Conservation (phyloP, 179 eudicot species). For the Drosera spatulata region DNA sequence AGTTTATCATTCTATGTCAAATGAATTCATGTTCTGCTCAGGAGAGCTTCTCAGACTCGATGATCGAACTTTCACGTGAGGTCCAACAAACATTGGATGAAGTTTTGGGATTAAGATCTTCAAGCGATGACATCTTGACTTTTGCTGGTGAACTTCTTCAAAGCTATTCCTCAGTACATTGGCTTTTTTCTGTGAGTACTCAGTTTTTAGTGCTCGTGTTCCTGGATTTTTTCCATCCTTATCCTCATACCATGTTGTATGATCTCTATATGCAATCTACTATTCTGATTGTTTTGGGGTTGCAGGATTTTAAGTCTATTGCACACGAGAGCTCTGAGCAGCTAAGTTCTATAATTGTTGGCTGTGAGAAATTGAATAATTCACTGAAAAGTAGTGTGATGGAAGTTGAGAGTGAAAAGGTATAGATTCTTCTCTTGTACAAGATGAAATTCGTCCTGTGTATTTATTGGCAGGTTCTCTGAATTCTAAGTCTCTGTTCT, state of each 20-base stretch:
- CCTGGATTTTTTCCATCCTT: no score
- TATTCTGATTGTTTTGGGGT: background rate
- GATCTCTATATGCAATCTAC: background rate
- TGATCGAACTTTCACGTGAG: slow-evolving; percentile 36
- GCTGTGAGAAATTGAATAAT: slow-evolving; percentile 24
- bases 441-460: slow-evolving; percentile 1
- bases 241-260: no score
- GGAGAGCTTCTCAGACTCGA: slow-evolving; percentile 35
- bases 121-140: slow-evolving; percentile 31
- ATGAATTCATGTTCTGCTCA: slow-evolving; percentile 8
- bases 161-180: slow-evolving; percentile 23
- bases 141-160: slow-evolving; percentile 45
- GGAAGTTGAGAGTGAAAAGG: slow-evolving; percentile 77
- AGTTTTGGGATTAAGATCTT: slow-evolving; percentile 36
- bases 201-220: background rate
- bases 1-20: no score
- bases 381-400: slow-evolving; percentile 31
- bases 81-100: slow-evolving; percentile 50
- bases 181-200: slow-evolving; percentile 48
- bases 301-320: slow-evolving; percentile 49
- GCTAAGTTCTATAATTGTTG: slow-evolving; percentile 28
- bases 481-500: slow-evolving; percentile 12
- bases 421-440: slow-evolving; percentile 14
- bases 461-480: slow-evolving; percentile 3
- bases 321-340: slow-evolving; percentile 26